Percentiles rank a stretch among this genome's conserved stretches.
phyloP scores from a whole-genome alignment of 768 basidiomycete species.

The Lactarius akahatsu region DNA sequence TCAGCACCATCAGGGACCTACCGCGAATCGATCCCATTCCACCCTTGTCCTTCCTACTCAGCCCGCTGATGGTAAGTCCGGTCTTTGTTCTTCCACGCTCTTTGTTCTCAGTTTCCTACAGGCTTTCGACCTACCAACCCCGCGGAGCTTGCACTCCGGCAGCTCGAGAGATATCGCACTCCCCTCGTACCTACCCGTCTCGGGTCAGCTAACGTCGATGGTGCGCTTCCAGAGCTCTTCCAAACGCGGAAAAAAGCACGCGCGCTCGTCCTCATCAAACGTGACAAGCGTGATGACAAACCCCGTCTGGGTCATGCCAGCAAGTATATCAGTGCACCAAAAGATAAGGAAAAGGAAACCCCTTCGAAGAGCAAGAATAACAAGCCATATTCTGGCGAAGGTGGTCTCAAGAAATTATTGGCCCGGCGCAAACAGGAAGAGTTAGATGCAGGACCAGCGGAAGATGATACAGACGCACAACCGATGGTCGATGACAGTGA shows the following conservation, averaged over 20 bases:
- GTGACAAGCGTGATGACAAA: conserved; percentile 48
- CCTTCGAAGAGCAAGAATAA: conserved; percentile 38
- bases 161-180: conserved; percentile 76
- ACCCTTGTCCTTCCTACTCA: conserved; percentile 11
- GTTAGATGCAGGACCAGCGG: conserved; percentile 43
- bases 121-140: conserved; percentile 43
- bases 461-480: conserved; percentile 36
- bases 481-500: conserved; percentile 38
- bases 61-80: conserved; percentile 23
- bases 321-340: conserved; percentile 33
- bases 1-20: conserved; percentile 14
- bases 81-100: conserved; percentile 4
- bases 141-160: conserved; percentile 66
- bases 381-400: conserved; percentile 77
- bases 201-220: conserved; percentile 33
- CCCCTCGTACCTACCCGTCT: conserved; percentile 68
- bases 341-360: conserved; percentile 33
- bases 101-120: conserved; percentile 30
- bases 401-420: conserved; percentile 75
- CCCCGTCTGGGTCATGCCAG: conserved; percentile 45
- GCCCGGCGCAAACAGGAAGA: conserved; percentile 60
- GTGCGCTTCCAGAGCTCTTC: conserved; percentile 58
- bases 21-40: conserved; percentile 23
- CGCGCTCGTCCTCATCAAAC: conserved; percentile 57
- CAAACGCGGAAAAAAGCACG: conserved; percentile 45